Evolutionary conservation across 495 filamentous ascomycete species (phyloP), one percentile per base, ranked within the genome.

Genomic region (Penicillium ucsense): DNA sequence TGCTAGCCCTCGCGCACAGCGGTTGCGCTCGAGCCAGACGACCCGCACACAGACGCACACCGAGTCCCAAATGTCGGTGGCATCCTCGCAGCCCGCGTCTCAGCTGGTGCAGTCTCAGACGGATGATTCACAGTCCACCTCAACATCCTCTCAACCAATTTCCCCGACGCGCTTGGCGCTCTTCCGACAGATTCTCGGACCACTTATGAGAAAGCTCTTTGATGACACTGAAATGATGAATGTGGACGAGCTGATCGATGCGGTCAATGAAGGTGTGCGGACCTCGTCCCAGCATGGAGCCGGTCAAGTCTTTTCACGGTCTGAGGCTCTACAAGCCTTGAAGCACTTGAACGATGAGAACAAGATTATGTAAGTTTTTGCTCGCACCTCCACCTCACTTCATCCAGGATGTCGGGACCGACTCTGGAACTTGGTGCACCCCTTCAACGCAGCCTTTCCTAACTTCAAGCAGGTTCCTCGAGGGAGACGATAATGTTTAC

Each of bases 281-380:
- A 49, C 45, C 3, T 52, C 59, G 20, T 53, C 46, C 9, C 47
- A 48, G 31, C 57, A 59, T n/a, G 74, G 66, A 32, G 71, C 64
- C 51, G 61, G 46, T 57, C 67, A 67, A 10, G 61, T 68, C 35
- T 97, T 95, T 71, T 75, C 68, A 34, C 72, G 74, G 30, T 65
- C 69, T 1, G 94, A 98, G 69, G 89, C 86, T 3, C 66, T 85
- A 44, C 71, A 78, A 63, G 91, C 88, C 43, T 63, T 98, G 56
- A 74, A 76, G 63, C 78, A 69, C 58, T 84, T 98, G 87, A 83
- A 85, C 48, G 81, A 84, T 38, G 70, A 74, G 63, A 96, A 96
- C 60, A 79, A 87, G 70, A 82, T 98, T 65, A 97, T 97, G 94
- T 95, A 68, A 81, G 86, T 84, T 28, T 28, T 35, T 31, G 38